Evolutionary conservation across 768 basidiomycete species (phyloP).

Genomic region (Auriscalpium orientale): DNA sequence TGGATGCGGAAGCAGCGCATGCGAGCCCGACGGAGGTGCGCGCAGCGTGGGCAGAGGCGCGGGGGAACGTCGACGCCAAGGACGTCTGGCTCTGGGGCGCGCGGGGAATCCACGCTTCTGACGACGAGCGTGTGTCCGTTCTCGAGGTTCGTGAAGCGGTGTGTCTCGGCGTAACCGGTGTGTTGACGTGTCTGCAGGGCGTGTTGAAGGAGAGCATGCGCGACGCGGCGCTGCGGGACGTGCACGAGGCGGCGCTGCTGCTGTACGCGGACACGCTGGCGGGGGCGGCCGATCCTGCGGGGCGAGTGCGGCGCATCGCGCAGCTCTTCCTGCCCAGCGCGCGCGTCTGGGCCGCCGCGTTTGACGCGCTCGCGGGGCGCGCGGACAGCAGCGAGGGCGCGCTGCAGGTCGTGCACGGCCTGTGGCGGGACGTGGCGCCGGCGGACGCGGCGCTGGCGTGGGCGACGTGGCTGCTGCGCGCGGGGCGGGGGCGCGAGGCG

Average conservation of each 20-base stretch:
- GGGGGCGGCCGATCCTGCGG: slow-evolving; percentile 16
- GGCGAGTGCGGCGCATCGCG: slow-evolving; percentile 33
- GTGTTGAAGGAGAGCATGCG: slow-evolving; percentile 11
- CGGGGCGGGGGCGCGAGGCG: slow-evolving; percentile 35
- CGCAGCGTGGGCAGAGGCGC: slow-evolving; percentile 38
- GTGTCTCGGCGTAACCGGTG: neutral
- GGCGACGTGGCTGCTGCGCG: slow-evolving; percentile 39
- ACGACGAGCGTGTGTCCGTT: slow-evolving; percentile 9
- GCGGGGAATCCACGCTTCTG: slow-evolving; percentile 10
- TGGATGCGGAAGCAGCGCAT: slow-evolving; percentile 35
- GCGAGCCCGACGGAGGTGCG: slow-evolving; percentile 20
- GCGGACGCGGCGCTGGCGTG: slow-evolving; percentile 35
- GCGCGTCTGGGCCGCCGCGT: slow-evolving; percentile 37
- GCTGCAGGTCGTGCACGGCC: slow-evolving; percentile 31
- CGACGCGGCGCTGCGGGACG: slow-evolving; percentile 4
- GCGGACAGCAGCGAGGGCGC: slow-evolving; percentile 17
- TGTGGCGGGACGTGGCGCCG: slow-evolving; percentile 34
- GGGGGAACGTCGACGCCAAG: slow-evolving; percentile 27
- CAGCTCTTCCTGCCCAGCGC: slow-evolving; percentile 35
- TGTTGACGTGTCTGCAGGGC: neutral
- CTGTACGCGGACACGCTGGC: slow-evolving; percentile 33
- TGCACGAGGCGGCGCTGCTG: slow-evolving; percentile 43
- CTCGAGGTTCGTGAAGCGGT: slow-evolving; percentile 20
- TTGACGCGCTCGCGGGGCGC: slow-evolving; percentile 21
- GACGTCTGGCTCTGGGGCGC: slow-evolving; percentile 54